Evolutionary conservation across 2,329 filamentous ascomycete genomes (phyloP), one percentile per base, ranked within the genome.

Genomic region (Aspergillus tamarii): DNA sequence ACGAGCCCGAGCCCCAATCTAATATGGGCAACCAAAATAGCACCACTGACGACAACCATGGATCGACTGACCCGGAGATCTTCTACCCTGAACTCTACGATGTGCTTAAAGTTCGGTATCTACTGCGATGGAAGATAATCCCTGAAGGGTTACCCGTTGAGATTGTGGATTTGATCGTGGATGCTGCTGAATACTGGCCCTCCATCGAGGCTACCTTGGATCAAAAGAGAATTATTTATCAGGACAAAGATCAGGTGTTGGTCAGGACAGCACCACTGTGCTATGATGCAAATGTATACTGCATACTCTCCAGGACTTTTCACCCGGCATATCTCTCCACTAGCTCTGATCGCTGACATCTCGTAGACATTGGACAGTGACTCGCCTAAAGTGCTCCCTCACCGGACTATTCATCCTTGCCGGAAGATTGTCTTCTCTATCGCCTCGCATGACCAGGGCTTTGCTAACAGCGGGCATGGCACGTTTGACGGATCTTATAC

Each of bases 101-200:
- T 58, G 77, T 77, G 11, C 66, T 77, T 21, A 70, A 74, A 59
- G 72, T 75, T 2, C 72, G 76, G 32, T 66, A 72, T 64, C 36
- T 79, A 0, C 63, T 80, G 28, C 70, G 69, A 52, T 74, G 72
- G 71, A 76, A 72, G 63, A 59, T 67, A 52, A 39, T 67, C 9
- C 43, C 57, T 5, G 66, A 64, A 21, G 66, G 70, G 11, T 63
- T 80, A 1, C 78, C 78, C 0, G 62, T 66, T n/a, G 78, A 80
- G 57, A 69, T 80, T 36, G 69, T 79, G 30, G 78, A 80, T 69
- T 66, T 77, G 64, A 79, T 80, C 48, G 61, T 80, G 39, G 78
- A 80, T 64, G 70, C 69, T 32, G 78, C 77, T 1, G 78, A 77
- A 58, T 76, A 77, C 58, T 77, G 75, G 75, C 67, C 73, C 1